phyloP scores from a whole-genome alignment of 352 stramenopile genomes.

The Phytopythium sindhum region DNA sequence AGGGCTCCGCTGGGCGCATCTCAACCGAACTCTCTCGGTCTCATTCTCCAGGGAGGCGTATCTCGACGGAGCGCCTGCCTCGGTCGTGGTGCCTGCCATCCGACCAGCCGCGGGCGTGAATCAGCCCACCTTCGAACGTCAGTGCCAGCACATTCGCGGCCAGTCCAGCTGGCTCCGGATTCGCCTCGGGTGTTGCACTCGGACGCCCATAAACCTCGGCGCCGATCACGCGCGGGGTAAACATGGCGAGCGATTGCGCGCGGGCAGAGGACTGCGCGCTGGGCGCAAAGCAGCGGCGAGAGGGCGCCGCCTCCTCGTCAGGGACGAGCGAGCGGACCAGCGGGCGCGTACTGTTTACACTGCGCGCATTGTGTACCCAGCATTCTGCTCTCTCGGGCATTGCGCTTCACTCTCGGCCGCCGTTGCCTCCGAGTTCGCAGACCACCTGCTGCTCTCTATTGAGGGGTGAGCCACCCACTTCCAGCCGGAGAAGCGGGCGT shows the following conservation, averaged over 20 bases:
- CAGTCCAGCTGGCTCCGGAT: not conserved
- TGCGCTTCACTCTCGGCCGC: not conserved
- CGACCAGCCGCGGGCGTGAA: too few relatives aligned
- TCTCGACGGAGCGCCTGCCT: too few relatives aligned
- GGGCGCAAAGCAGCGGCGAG: slow-evolving; percentile 5
- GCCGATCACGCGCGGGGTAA: slow-evolving; percentile 2
- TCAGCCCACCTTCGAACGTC: too few relatives aligned
- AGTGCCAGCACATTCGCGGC: too few relatives aligned
- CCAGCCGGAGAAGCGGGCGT: too few relatives aligned
- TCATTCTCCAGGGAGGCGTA: too few relatives aligned
- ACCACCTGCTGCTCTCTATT: not conserved
- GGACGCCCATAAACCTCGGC: not conserved
- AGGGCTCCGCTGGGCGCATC: too few relatives aligned
- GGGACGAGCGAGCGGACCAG: not conserved
- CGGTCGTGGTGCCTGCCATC: too few relatives aligned
- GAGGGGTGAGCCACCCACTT: too few relatives aligned
- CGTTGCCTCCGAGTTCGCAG: too few relatives aligned
- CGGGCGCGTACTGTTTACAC: not conserved
- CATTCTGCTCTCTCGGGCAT: not conserved
- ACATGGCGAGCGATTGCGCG: not conserved
- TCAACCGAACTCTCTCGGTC: too few relatives aligned
- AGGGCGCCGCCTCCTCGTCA: not conserved
- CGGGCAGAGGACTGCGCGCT: not conserved
- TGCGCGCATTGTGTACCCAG: not conserved
- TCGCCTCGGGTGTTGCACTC: not conserved